Conservation (phyloP, 2,329 filamentous ascomycete genomes). For the Iodosphaeria phyllophila region DNA sequence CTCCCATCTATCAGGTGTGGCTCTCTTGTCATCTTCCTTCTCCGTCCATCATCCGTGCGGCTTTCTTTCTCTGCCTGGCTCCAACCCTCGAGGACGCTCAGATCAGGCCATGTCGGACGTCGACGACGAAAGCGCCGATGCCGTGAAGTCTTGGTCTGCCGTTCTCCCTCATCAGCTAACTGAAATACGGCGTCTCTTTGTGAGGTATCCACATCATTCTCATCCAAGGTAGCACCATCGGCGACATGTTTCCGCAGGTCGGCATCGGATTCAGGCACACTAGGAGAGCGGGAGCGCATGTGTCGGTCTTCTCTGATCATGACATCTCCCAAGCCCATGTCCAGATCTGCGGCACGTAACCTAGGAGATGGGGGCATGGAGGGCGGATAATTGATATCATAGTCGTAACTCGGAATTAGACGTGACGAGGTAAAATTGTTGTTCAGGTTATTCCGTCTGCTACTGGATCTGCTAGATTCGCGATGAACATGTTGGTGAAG, state of each 20-base stretch:
- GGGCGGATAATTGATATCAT: slow-evolving; percentile 50
- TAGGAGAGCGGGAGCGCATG: slow-evolving; percentile 9
- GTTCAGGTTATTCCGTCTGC: slow-evolving; percentile 18
- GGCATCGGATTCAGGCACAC: slow-evolving; percentile 4
- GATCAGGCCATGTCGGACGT: slow-evolving; percentile 67
- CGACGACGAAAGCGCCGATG: slow-evolving; percentile 32
- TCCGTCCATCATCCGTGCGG: slow-evolving; percentile 61
- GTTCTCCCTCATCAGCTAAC: slow-evolving; percentile 56
- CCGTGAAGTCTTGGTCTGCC: no score
- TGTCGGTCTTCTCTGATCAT: slow-evolving; percentile 51
- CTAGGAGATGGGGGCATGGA: slow-evolving; percentile 45
- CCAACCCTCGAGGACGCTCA: slow-evolving; percentile 75
- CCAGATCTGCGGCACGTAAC: slow-evolving; percentile 25
- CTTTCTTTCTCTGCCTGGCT: slow-evolving; percentile 77
- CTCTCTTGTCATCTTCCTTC: slow-evolving; percentile 86
- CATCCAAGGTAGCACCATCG: no score
- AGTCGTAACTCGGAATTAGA: no score
- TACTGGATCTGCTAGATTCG: slow-evolving; percentile 29
- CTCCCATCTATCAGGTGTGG: slow-evolving; percentile 83
- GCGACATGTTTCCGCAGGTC: no score
- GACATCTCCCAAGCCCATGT: slow-evolving; percentile 46
- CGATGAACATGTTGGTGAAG: slow-evolving; percentile 19
- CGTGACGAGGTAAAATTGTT: no score
- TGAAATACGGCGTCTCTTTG: slow-evolving; percentile 63
- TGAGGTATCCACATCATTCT: slow-evolving; percentile 88